These are phyloP conservation scores for Gorgonomyces haynaldii DNA, from an alignment of 192 early-diverging fungal species.

Conservation along the genomic window DNA sequence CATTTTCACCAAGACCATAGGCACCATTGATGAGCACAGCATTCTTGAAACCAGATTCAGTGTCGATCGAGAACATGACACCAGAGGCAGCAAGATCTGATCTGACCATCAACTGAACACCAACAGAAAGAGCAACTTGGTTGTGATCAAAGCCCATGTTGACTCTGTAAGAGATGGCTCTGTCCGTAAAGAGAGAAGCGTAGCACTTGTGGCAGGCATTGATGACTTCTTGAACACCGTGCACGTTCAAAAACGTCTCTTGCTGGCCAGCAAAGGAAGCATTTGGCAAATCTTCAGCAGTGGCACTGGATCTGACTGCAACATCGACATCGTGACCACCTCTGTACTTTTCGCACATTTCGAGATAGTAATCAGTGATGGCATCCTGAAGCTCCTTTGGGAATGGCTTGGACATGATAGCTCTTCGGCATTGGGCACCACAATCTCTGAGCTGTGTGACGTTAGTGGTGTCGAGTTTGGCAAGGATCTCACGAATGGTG, in stretches of 20 bases:
- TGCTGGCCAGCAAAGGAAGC: slow-evolving; percentile 44
- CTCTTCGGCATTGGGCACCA: background rate
- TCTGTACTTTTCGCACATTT: slow-evolving; percentile 5
- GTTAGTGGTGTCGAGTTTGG: background rate
- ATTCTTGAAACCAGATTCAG: slow-evolving; percentile 23
- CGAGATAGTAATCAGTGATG: background rate
- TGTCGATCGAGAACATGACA: slow-evolving; percentile 25
- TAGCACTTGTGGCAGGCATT: slow-evolving; percentile 30
- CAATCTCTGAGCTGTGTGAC: background rate
- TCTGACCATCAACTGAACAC: slow-evolving; percentile 33
- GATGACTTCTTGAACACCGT: slow-evolving; percentile 25
- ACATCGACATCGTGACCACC: slow-evolving; percentile 1
- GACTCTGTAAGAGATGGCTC: slow-evolving; percentile 37
- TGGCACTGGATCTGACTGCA: slow-evolving; percentile 34
- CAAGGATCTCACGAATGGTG: background rate
- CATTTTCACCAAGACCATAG: slow-evolving; percentile 38
- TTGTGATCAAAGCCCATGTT: slow-evolving; percentile 27
- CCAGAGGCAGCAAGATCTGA: slow-evolving; percentile 9
- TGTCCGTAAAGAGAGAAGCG: slow-evolving; percentile 34
- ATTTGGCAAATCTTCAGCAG: slow-evolving; percentile 37
- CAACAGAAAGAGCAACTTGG: slow-evolving; percentile 35
- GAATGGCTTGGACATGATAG: background rate
- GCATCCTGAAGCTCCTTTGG: background rate
- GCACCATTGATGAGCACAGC: slow-evolving; percentile 23
- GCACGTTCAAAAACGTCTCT: slow-evolving; percentile 37